Base-by-base conservation (phyloP, 176 grass and related monocot species). In the Musa schizocarpa region DNA sequence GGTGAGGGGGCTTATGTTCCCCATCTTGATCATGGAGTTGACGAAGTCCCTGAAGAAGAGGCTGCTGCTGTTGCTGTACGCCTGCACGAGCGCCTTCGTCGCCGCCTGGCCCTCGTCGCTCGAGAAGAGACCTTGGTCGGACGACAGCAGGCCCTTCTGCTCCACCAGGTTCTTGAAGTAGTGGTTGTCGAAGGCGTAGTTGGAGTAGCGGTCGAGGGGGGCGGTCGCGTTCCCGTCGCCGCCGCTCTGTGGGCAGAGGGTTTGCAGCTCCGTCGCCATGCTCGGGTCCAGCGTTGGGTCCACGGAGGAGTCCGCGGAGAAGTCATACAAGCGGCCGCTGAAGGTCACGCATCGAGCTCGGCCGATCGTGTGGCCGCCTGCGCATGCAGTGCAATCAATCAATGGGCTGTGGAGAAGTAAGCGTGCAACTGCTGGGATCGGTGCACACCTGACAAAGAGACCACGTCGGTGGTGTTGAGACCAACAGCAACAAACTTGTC, bases 121-220 rank as follows among this genome's bases (percentile, higher is more conserved):
- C 34, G 87, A 90, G 77, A 82, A 79, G 76, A 96, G 89, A 48
- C 89, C 89, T 79, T 92, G 93, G 81, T 96, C 93, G 8, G 89
- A 96, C 12, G 89, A 85, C 12, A 92, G 83, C 21, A 96, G 59
- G 11, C 93, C 93, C 50, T 57, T 88, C 16, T 88, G 71, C n/a
- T n/a, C 9, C 4, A 90, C 27, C 80, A 96, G 81, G 81, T 92
- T 90, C 48, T 87, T 55, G 81, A 79, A 92, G 83, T 96, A 96
- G 74, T 86, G 85, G 85, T 88, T 92, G 83, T 96, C 89, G 81
- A 96, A 96, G 13, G 52, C 52, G 78, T 92, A 78, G 0, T 83
- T 52, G 13, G 93, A 90, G 74, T 73, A 75, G 56, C 5, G 78
- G 85, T 96, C 93, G 14, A 96, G 81, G 14, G 29, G 81, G 0